Conservation (phyloP, 2,329 filamentous ascomycete genomes). For the Talaromyces verruculosus region DNA sequence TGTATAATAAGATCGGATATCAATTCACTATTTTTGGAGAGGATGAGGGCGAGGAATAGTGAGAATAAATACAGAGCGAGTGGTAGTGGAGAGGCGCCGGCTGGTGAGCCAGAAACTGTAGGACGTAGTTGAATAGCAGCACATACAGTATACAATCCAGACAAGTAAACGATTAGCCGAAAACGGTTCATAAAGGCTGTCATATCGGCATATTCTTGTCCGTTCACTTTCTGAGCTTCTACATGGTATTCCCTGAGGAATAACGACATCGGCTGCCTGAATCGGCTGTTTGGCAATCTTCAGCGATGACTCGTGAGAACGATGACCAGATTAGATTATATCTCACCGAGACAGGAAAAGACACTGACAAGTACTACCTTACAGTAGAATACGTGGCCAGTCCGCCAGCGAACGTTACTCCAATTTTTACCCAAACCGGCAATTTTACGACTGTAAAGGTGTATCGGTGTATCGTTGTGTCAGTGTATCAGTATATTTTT, state of each 20-base stretch:
- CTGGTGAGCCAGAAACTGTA: background rate
- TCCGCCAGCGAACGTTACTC: background rate
- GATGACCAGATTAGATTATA: background rate
- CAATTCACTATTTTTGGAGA: too few species aligned
- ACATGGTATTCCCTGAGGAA: background rate
- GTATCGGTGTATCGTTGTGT: background rate
- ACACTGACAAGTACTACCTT: background rate
- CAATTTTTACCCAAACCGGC: background rate
- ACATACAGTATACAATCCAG: background rate
- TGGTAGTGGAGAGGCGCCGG: background rate
- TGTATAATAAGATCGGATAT: too few species aligned
- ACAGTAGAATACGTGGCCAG: background rate
- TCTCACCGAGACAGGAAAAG: background rate
- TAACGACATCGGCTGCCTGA: background rate
- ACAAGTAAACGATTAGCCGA: background rate
- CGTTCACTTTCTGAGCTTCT: background rate
- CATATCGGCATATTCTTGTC: background rate
- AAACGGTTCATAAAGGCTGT: background rate
- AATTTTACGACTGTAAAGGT: background rate
- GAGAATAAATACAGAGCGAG: background rate
- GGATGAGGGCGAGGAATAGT: background rate
- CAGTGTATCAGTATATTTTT: background rate
- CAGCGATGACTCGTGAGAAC: background rate
- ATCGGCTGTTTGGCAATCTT: background rate
- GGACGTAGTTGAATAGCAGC: background rate